Evolutionary conservation across 1,284 basidiomycete genomes (phyloP), one percentile per base, ranked within the genome.

Genomic region (Ceratobasidium theobromae): DNA sequence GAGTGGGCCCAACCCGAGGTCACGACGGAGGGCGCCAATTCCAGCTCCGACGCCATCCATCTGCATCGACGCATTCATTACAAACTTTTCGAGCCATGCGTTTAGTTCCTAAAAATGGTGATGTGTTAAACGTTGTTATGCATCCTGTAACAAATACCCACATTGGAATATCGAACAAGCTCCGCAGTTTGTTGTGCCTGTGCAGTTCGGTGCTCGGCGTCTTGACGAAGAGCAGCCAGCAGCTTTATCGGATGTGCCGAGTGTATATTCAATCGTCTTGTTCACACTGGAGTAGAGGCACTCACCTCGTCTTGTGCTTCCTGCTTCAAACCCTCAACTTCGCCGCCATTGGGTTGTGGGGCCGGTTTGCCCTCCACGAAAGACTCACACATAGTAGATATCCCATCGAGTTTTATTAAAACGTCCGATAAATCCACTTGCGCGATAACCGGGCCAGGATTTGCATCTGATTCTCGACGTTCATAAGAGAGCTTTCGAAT

Each of bases 21-120:
- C 58, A 52, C 43, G 32, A 12, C 46, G 33, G 80, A 81, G 4
- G 88, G 75, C 11, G 83, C 80, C 83, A 0, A 93, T 77, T 48
- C 82, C 82, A 21, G 77, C 77, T 6, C 84, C 82, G 35, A 92
- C 80, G 28, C 76, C 76, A 71, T 87, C 83, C 28, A 91, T 85
- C 69, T 92, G 87, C 16, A 81, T 80, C 0, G 86, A 86, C 6
- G 87, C 86, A 60, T 86, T 86, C 49, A 84, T 84, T 41, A 92
- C 88, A 73, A 93, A 92, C 2, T 85, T 79, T 71, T 92, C 90
- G 30, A 94, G 80, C 91, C 91, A 94, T 4, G 65, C 35, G 69
- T 77, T 77, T 12, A 78, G 72, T 46, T 77, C 88, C 58, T 62
- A 33, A 6, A 27, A 4, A 51, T 12, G n/a, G 6, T 11, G 43